Evolutionary conservation across 257 asterid genomes (phyloP), one percentile per base, ranked within the genome.

Genomic region (Fraxinus excelsior): DNA sequence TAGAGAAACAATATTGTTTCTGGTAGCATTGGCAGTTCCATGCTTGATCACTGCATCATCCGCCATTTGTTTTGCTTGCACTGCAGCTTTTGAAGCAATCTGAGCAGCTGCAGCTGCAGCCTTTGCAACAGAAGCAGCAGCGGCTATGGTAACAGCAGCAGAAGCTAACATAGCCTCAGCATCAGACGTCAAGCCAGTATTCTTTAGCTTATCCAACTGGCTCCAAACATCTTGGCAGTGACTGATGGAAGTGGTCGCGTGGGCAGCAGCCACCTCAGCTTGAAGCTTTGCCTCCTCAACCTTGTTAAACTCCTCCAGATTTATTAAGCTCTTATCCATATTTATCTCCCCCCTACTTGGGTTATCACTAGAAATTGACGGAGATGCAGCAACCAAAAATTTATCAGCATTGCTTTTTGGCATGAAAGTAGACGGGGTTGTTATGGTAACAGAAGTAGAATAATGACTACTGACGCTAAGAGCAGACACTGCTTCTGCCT

Each of bases 41-140:
- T 75, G 64, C 25, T 76, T 66, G 62, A 72, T 34, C 74, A 88
- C 46, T 79, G 94, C 91, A 80, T 96, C 97, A 69, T 92, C 97
- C 14, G 97, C 97, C 93, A 96, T 92, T 82, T 84, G 90, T 80
- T 90, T 91, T 46, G 97, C 97, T 80, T 90, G 97, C 72, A 84
- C 72, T 28, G 98, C 97, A 80, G 90, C 97, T 79, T 78, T 89
- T 81, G 90, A 91, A 72, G 99, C 99, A 69, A 96, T 86, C 87
- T 90, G 91, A 70, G 99, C 98, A 78, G 98, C 97, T 26, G 97
- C 97, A 31, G 99, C 95, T 0, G 99, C 99, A 25, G 97, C 99
- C 92, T 88, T 96, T 19, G 99, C 99, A 78, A 96, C 98, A 81
- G 96, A 86, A 73, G 97, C 87, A 83, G 98, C 96, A 13, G 99